Evolutionary conservation across 768 basidiomycete species (phyloP), one percentile per base, ranked within the genome.

Genomic region (Mycena maculata): DNA sequence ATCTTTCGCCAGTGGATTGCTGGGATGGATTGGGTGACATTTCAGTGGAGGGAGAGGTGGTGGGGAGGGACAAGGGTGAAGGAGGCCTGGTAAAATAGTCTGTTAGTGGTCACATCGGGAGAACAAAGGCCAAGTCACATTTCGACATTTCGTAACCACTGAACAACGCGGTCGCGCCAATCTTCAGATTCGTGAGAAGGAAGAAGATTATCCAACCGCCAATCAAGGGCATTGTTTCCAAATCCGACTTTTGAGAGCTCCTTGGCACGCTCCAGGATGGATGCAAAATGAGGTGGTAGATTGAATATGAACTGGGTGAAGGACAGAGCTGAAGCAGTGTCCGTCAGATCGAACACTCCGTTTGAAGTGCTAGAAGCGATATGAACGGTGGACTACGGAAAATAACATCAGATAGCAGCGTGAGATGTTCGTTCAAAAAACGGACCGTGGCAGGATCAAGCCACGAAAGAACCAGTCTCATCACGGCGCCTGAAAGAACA

Each of bases 211-310:
- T 67, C 65, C 7, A 54, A 39, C 27, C 65, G 65, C 65, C 65
- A 67, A 61, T 61, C 52, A n/a, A 67, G 33, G 33, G 8, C 36
- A 36, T 61, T 56, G 53, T 60, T 61, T n/a, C 41, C 47, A 45
- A 27, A 67, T 56, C 36, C 33, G 41, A 33, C 28, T 2, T 0
- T 33, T 41, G 45, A 28, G 30, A 6, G 33, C 33, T 36, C 33
- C 33, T 36, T 36, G 6, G 33, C 33, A 13, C 53, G 38, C n/a
- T 61, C n/a, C 16, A 15, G 16, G 15, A 65, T 47, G 36, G 20
- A 4, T 11, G 65, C 20, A n/a, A 67, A 48, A 10, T 60, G 33
- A n/a, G 13, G 2, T 4, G 59, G 31, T 3, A 67, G 52, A 20
- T 22, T 36, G 5, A 67, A n/a, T 0, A 67, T n/a, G 31, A 67